Evolutionary conservation across 176 grass and related monocot genomes (phyloP).

Genomic region (Zea mays): DNA sequence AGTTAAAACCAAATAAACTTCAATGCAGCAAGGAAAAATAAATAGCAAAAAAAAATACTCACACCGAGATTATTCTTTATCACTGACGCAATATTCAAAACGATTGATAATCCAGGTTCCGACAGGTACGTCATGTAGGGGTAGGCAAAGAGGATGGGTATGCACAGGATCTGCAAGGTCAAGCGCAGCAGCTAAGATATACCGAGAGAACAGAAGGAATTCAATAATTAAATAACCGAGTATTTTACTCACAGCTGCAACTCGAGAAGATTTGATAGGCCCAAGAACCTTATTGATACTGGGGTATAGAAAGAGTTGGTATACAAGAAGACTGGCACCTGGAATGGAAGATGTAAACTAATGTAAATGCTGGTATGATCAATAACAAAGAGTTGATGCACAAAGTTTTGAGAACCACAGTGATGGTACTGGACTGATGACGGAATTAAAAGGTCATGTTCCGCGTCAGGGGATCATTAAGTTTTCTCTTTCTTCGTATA

Average conservation of each 20-base stretch:
- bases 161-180: conserved; percentile 43
- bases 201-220: conserved; percentile 8
- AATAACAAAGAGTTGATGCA: not conserved
- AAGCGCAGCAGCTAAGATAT: conserved; percentile 3
- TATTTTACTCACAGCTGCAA: conserved; percentile 56
- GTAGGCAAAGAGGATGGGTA: conserved; percentile 68
- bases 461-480: not conserved
- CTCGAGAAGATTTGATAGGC: conserved; percentile 52
- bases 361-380: not conserved
- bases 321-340: conserved; percentile 69
- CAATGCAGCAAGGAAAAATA: not conserved
- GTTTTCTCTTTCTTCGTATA: not conserved
- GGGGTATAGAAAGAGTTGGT: conserved; percentile 67
- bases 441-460: not conserved
- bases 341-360: conserved; percentile 31
- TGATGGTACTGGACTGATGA: not conserved
- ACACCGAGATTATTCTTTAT: conserved; percentile 55
- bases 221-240: conserved; percentile 26
- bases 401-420: conserved; percentile 6
- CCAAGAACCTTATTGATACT: conserved; percentile 55
- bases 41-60: conserved; percentile 18
- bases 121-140: conserved; percentile 66
- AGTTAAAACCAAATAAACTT: not conserved
- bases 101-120: conserved; percentile 43
- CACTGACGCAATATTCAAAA: conserved; percentile 53